Percentiles rank a stretch among this genome's conserved stretches.
Conservation (phyloP, 2,329 filamentous ascomycete species). For the Fusarium brachygibbosum region DNA sequence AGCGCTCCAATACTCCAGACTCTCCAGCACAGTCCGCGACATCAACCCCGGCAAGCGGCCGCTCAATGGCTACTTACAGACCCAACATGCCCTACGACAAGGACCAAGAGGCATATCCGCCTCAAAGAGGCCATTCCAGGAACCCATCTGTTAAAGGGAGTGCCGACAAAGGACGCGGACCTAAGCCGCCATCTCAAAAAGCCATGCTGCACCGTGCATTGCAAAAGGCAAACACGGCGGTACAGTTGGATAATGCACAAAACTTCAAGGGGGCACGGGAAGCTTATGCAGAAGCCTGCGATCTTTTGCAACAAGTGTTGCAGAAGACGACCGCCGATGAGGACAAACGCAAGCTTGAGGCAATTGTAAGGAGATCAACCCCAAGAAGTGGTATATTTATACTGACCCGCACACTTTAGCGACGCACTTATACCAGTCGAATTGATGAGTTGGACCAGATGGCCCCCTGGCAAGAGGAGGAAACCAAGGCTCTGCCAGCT, state of each 20-base stretch:
- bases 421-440: constrained; percentile 88
- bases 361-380: constrained; percentile 74
- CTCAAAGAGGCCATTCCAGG: constrained; percentile 51
- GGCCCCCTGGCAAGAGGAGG: constrained; percentile 65
- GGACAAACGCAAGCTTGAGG: constrained; percentile 90
- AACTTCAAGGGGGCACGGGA: constrained; percentile 93
- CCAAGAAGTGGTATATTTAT: background rate
- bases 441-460: constrained; percentile 88
- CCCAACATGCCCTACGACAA: constrained; percentile 52
- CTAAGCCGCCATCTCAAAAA: constrained; percentile 81
- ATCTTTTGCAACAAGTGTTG: constrained; percentile 89
- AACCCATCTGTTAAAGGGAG: constrained; percentile 54
- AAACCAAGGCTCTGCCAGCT: constrained; percentile 82
- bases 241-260: constrained; percentile 94
- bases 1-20: constrained; percentile 26
- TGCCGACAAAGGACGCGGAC: constrained; percentile 49
- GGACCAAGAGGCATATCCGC: constrained; percentile 48
- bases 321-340: constrained; percentile 85
- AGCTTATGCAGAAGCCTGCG: constrained; percentile 92
- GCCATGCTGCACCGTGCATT: constrained; percentile 96
- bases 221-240: constrained; percentile 95
- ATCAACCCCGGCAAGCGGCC: constrained; percentile 36
- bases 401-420: constrained; percentile 62
- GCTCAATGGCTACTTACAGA: constrained; percentile 21
- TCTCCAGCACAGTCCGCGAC: constrained; percentile 35